Conservation (phyloP, 805 yeast genomes). For the Yarrowia bubula region DNA sequence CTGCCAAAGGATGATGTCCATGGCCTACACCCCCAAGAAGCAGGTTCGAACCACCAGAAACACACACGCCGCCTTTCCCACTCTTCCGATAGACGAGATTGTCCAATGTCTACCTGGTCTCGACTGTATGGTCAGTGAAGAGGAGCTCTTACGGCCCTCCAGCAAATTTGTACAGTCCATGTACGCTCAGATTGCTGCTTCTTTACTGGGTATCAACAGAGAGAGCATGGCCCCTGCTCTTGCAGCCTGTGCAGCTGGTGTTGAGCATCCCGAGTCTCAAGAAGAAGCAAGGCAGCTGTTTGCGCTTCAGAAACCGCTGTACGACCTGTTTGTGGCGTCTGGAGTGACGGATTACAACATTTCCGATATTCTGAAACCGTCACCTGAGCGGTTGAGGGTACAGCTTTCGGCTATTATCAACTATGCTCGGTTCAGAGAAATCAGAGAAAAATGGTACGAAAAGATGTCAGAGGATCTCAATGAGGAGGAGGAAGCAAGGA, state of each 20-base stretch:
- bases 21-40: constrained; percentile 20
- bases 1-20: not conserved
- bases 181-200: constrained; percentile 20
- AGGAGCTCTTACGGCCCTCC: constrained; percentile 1
- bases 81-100: constrained; percentile 17
- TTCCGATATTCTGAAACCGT: constrained; percentile 15
- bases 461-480: constrained; percentile 17
- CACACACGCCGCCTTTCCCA: constrained; percentile 19
- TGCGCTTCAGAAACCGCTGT: constrained; percentile 17
- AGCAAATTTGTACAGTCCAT: constrained; percentile 18
- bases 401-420: constrained; percentile 25
- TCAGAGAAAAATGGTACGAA: constrained; percentile 16
- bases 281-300: constrained; percentile 4
- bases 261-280: constrained; percentile 16
- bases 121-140: constrained; percentile 14
- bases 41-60: not conserved
- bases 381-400: constrained; percentile 1
- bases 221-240: constrained; percentile 22
- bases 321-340: constrained; percentile 20
- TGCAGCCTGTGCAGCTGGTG: constrained; percentile 1
- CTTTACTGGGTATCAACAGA: constrained; percentile 5
- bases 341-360: constrained; percentile 23
- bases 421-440: constrained; percentile 21
- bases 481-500: constrained; percentile 7
- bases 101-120: constrained; percentile 4